phyloP scores from a whole-genome alignment of 768 basidiomycete species.

The Asterophora lycoperdoides region DNA sequence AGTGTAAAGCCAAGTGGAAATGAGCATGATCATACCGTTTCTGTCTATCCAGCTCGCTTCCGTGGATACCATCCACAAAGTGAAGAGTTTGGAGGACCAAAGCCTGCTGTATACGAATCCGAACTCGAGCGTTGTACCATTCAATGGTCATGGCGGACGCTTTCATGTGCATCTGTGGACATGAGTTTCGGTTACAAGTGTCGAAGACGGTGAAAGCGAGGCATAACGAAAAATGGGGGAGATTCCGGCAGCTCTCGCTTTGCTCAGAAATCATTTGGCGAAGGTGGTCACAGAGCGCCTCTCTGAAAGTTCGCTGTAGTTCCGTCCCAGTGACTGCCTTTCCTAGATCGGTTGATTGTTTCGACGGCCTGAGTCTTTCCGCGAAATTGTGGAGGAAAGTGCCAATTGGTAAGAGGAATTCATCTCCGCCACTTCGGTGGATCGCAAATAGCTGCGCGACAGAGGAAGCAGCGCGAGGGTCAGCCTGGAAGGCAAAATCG shows the following conservation, averaged over 20 bases:
- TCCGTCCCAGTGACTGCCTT: conserved; percentile 14
- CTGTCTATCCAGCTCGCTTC: conserved; percentile 10
- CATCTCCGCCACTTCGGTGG: conserved; percentile 22
- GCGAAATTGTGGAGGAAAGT: conserved; percentile 21
- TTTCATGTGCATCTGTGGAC: conserved; percentile 34
- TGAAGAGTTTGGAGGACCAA: conserved; percentile 36
- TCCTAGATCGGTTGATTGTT: neutral
- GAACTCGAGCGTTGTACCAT: conserved; percentile 40
- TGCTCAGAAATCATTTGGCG: conserved; percentile 26
- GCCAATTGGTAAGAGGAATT: conserved; percentile 22
- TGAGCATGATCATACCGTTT: conserved; percentile 17
- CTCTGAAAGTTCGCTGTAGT: conserved; percentile 21
- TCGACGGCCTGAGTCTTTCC: conserved; percentile 2
- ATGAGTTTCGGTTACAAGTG: conserved; percentile 29
- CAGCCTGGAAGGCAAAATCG: conserved; percentile 21
- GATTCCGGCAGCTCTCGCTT: conserved; percentile 26
- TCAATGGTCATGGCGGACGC: conserved; percentile 17
- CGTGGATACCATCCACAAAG: conserved; percentile 11
- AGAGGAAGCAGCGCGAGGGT: conserved; percentile 20
- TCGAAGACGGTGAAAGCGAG: conserved; percentile 27
- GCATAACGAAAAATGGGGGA: conserved; percentile 36
- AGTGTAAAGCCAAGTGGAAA: neutral
- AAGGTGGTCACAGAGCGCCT: conserved; percentile 25
- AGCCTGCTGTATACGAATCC: conserved; percentile 47
- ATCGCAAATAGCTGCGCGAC: conserved; percentile 35